phyloP scores from a whole-genome alignment of 805 yeast genomes.

The Suhomyces sp. region DNA sequence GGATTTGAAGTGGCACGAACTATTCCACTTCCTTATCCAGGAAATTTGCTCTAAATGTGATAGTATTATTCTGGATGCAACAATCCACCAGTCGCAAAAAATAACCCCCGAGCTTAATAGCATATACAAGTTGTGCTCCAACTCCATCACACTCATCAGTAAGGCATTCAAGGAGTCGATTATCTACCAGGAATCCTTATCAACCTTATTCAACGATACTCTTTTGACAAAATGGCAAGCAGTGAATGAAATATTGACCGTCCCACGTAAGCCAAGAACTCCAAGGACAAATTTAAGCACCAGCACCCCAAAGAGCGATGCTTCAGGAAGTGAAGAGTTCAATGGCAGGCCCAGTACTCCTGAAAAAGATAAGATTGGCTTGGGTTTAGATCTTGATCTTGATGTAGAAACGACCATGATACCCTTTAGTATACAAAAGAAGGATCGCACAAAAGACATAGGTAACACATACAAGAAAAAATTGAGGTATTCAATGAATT shows the following conservation, averaged over 20 bases:
- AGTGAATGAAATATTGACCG: constrained; percentile 1
- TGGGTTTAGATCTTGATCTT: constrained; percentile 32
- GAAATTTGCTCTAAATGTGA: constrained; percentile 32
- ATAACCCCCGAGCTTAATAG: constrained; percentile 31
- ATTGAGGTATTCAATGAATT: constrained; percentile 1
- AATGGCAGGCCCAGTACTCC: constrained; percentile 1
- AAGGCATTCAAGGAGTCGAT: constrained; percentile 39
- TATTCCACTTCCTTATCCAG: constrained; percentile 47
- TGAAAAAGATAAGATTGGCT: constrained; percentile 16
- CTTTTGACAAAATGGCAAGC: constrained; percentile 16
- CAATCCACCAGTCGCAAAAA: constrained; percentile 10
- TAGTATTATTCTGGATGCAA: constrained; percentile 3
- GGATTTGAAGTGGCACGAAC: constrained; percentile 55
- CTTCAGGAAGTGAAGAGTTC: constrained; percentile 1
- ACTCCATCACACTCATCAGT: constrained; percentile 31
- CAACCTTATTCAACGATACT: constrained; percentile 20
- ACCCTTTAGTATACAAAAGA: constrained; percentile 34
- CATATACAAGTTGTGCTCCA: constrained; percentile 40
- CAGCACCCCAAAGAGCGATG: constrained; percentile 2
- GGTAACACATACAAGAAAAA: constrained; percentile 1
- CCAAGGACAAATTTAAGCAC: neutral
- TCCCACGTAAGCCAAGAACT: neutral
- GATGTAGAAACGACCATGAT: constrained; percentile 24
- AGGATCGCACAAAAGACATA: constrained; percentile 30
- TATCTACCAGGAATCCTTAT: constrained; percentile 28